Evolutionary conservation across 208 protist species (phyloP), one percentile per base, ranked within the genome.

Genomic region (Acanthamoeba healyi): DNA sequence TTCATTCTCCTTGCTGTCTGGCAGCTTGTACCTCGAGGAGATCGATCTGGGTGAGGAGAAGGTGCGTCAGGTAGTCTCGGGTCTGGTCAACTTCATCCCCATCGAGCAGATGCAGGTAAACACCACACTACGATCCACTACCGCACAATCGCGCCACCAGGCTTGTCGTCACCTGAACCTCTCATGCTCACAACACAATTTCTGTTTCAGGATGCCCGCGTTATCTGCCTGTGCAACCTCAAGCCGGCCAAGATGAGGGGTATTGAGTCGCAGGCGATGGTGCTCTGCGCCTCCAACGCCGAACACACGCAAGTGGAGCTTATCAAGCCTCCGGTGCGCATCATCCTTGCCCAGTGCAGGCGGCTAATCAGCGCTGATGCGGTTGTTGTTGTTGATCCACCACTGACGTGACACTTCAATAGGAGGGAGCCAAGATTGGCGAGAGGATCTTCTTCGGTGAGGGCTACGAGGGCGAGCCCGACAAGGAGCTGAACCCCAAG

Each of bases 301-400:
- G 84, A 92, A 14, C 77, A 87, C 94, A 93, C 93, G 26, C 29
- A 77, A 5, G 94, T 95, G 58, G 94, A 95, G 91, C 90, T 95
- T 34, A 56, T 95, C 46, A 61, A 91, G 22, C 79, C 82, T 22
- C 94, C 94, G 29, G 93, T 74, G 82, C 1, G 5, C 44, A 4
- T 12, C 19, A 24, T 24, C 77, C 10, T 58, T 32, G 61, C n/a
- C 19, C 77, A 81, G 24, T 74, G 61, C 42, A 36, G 15, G 32
- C n/a, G n/a, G n/a, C n/a, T n/a, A n/a, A n/a, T n/a, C n/a, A n/a
- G n/a, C n/a, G n/a, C 36, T n/a, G 36, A 46, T 9, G 70, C 14
- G 32, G 29, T 86, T n/a, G 54, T 10, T 61, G 54, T n/a, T n/a
- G n/a, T n/a, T n/a, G n/a, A n/a, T n/a, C n/a, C n/a, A n/a, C n/a